Conservation (phyloP, 2,329 filamentous ascomycete genomes). For the Alternaria viburni region DNA sequence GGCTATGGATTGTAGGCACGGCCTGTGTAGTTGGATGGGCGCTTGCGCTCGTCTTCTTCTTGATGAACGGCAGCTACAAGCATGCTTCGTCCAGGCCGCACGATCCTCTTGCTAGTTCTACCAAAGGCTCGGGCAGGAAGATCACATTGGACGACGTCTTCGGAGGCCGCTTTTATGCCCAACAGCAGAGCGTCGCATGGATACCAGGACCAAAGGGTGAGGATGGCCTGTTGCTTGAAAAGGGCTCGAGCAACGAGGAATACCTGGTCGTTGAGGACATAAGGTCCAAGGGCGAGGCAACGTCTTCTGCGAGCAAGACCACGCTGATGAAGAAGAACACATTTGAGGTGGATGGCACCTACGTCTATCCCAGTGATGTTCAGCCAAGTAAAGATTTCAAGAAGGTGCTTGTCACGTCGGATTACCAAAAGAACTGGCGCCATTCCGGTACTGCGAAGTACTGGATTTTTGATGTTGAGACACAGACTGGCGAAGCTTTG, state of each 20-base stretch:
- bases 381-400: conserved; percentile 84
- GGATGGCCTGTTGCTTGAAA: conserved; percentile 85
- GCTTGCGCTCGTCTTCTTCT: conserved; percentile 69
- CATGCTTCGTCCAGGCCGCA: conserved; percentile 69
- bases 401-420: conserved; percentile 82
- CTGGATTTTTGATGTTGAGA: conserved; percentile 89
- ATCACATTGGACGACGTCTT: conserved; percentile 76
- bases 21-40: conserved; percentile 73
- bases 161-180: conserved; percentile 68
- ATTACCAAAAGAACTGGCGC: conserved; percentile 79
- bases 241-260: conserved; percentile 64
- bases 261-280: conserved; percentile 91
- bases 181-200: conserved; percentile 74
- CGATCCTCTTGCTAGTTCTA: conserved; percentile 69
- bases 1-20: conserved; percentile 66
- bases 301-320: conserved; percentile 59
- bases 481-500: conserved; percentile 77
- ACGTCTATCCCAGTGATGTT: conserved; percentile 64
- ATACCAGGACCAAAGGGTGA: conserved; percentile 75
- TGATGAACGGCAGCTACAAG: conserved; percentile 70
- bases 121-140: conserved; percentile 70
- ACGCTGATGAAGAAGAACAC: conserved; percentile 74
- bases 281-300: conserved; percentile 56
- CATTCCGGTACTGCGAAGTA: conserved; percentile 87
- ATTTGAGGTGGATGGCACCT: conserved; percentile 66